Evolutionary conservation across 192 early-diverging fungal species (phyloP).

Genomic region (Coemansia asiatica): DNA sequence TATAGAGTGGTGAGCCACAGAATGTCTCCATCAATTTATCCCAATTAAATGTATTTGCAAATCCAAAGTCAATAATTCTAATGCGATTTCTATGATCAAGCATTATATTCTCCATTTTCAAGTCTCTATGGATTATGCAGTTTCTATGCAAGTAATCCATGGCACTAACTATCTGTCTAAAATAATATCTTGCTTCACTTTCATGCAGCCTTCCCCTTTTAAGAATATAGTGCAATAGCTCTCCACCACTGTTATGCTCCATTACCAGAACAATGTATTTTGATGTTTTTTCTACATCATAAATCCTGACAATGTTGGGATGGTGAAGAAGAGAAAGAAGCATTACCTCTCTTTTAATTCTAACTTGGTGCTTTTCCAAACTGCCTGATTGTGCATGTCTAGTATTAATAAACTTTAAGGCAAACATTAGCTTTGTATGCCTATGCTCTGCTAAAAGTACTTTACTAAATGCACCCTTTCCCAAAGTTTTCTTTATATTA

Average conservation of each 20-base stretch:
- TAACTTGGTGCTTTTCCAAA: slow-evolving; percentile 68
- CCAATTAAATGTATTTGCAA: slow-evolving; percentile 69
- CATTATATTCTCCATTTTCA: slow-evolving; percentile 89
- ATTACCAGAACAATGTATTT: slow-evolving; percentile 82
- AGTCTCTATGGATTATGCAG: slow-evolving; percentile 71
- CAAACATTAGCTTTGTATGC: slow-evolving; percentile 56
- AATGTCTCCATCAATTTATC: slow-evolving; percentile 56
- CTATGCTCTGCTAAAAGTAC: slow-evolving; percentile 53
- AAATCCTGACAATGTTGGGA: slow-evolving; percentile 84
- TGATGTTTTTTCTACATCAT: slow-evolving; percentile 77
- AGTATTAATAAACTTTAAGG: slow-evolving; percentile 67
- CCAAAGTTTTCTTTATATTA: slow-evolving; percentile 49
- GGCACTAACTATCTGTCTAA: slow-evolving; percentile 79
- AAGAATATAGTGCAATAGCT: slow-evolving; percentile 85
- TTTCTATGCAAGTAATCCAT: slow-evolving; percentile 70
- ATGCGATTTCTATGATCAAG: slow-evolving; percentile 68
- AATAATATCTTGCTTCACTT: slow-evolving; percentile 81
- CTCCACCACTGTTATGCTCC: slow-evolving; percentile 85
- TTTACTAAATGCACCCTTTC: slow-evolving; percentile 57
- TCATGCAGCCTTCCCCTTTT: slow-evolving; percentile 77
- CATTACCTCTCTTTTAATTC: slow-evolving; percentile 75
- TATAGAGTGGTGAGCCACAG: slow-evolving; percentile 75
- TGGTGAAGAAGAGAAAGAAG: slow-evolving; percentile 86
- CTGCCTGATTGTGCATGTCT: slow-evolving; percentile 55
- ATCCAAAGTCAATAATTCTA: slow-evolving; percentile 89